Evolutionary conservation across 208 protist species (phyloP).

Genomic region (Leishmania martiniquensis): DNA sequence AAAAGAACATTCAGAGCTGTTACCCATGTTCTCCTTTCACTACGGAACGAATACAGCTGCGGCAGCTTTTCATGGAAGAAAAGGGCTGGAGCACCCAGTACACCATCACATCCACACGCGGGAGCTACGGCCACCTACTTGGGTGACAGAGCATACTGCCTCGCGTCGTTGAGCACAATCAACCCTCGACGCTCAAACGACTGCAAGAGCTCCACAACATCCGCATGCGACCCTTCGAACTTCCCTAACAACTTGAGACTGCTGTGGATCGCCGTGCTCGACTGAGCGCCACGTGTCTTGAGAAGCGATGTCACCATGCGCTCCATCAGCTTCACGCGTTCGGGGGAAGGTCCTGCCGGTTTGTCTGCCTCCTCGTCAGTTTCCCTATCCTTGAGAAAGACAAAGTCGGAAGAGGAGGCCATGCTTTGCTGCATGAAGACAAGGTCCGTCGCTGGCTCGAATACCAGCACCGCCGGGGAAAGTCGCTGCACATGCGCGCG

Average conservation of each 20-base stretch:
- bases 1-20: no score
- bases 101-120: background rate
- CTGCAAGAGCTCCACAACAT: constrained; percentile 71
- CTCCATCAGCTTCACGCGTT: constrained; percentile 69
- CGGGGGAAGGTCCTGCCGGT: constrained; percentile 50
- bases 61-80: background rate
- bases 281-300: constrained; percentile 54
- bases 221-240: constrained; percentile 54
- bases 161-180: constrained; percentile 60
- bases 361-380: constrained; percentile 44
- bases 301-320: constrained; percentile 77
- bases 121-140: constrained; percentile 9
- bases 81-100: no score
- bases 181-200: constrained; percentile 58
- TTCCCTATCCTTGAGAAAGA: constrained; percentile 33
- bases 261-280: constrained; percentile 76
- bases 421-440: constrained; percentile 51
- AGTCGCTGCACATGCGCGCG: constrained; percentile 34
- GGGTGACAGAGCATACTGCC: constrained; percentile 55
- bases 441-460: constrained; percentile 26
- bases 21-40: background rate
- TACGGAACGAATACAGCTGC: background rate
- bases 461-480: constrained; percentile 34
- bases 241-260: constrained; percentile 84
- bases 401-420: constrained; percentile 22